Conservation (phyloP, 2,329 filamentous ascomycete genomes). For the Dryadomyces sulphureus region DNA sequence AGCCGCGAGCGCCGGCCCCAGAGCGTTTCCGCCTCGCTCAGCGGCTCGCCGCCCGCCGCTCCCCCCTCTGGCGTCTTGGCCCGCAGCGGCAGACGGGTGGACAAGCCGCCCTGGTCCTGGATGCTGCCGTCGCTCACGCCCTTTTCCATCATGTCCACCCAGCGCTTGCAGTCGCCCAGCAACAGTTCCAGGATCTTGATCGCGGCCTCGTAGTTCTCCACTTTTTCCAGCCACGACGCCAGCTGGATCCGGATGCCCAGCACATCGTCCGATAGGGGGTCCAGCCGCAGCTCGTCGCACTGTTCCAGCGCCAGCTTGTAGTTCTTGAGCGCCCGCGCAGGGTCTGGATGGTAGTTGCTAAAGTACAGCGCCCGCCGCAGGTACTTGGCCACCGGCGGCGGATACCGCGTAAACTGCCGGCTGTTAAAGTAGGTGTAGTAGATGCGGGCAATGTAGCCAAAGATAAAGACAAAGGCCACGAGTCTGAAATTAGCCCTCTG, state of each 20-base stretch:
- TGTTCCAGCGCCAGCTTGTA: conserved; percentile 67
- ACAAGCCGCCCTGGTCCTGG: not conserved
- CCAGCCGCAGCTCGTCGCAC: conserved; percentile 60
- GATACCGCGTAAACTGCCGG: conserved; percentile 41
- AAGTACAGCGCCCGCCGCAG: conserved; percentile 79
- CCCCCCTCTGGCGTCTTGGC: not conserved
- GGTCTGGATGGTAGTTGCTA: conserved; percentile 61
- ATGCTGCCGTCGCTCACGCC: conserved; percentile 30
- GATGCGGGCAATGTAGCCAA: conserved; percentile 24
- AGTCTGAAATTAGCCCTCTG: conserved; percentile 17
- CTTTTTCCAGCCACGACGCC: conserved; percentile 64
- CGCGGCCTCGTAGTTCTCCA: conserved; percentile 53
- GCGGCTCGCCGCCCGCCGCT: conserved; percentile 4
- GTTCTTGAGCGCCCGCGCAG: conserved; percentile 64
- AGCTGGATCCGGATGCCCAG: conserved; percentile 79
- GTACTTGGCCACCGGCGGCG: conserved; percentile 58
- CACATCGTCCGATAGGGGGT: conserved; percentile 83
- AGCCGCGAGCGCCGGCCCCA: conserved; percentile 50
- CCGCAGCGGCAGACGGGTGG: conserved; percentile 2
- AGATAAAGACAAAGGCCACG: conserved; percentile 16
- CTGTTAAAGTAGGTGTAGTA: conserved; percentile 43
- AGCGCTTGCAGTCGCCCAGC: conserved; percentile 50
- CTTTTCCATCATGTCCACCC: conserved; percentile 41
- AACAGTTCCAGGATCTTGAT: conserved; percentile 69
- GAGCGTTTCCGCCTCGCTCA: conserved; percentile 25